These are phyloP conservation scores for Pichia deserticola DNA, from an alignment of 805 yeast species.

Conservation along the genomic window DNA sequence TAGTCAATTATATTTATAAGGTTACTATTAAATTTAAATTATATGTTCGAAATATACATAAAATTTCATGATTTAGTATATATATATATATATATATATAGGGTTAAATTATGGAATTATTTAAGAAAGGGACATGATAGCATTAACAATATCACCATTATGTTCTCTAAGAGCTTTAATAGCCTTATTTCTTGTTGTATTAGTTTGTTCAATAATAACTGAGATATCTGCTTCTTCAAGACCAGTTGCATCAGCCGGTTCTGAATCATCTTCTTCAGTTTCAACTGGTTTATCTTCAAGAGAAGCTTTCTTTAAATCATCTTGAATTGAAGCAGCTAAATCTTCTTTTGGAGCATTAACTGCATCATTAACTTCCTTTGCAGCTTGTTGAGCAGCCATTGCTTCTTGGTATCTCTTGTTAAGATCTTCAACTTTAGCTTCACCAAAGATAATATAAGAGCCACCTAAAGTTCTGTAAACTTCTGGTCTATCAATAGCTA, in stretches of 20 bases:
- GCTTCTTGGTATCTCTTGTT: slow-evolving; percentile 80
- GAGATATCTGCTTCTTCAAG: slow-evolving; percentile 75
- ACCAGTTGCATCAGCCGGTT: slow-evolving; percentile 78
- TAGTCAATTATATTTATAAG: too few species aligned
- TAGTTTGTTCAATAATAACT: slow-evolving; percentile 86
- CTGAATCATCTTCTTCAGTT: slow-evolving; percentile 41
- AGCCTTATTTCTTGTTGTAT: slow-evolving; percentile 83
- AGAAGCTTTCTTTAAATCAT: slow-evolving; percentile 66
- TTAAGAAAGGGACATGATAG: slow-evolving; percentile 70
- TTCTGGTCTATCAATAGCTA: slow-evolving; percentile 90
- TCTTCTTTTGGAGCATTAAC: slow-evolving; percentile 50
- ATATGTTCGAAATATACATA: too few species aligned
- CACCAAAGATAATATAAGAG: slow-evolving; percentile 95
- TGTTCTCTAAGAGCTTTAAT: slow-evolving; percentile 82
- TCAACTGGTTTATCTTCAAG: slow-evolving; percentile 34
- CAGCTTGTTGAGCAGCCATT: slow-evolving; percentile 68
- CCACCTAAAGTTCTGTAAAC: slow-evolving; percentile 92
- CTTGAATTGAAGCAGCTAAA: slow-evolving; percentile 50
- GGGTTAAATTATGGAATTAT: background rate
- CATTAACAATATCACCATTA: slow-evolving; percentile 91
- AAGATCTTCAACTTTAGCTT: slow-evolving; percentile 93
- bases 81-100: background rate
- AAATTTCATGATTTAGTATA: too few species aligned
- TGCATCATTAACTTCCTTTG: slow-evolving; percentile 39
- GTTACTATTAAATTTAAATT: too few species aligned